Base-by-base conservation (phyloP, 1,139 yeast genomes). In the Kluyveromyces sp. region DNA sequence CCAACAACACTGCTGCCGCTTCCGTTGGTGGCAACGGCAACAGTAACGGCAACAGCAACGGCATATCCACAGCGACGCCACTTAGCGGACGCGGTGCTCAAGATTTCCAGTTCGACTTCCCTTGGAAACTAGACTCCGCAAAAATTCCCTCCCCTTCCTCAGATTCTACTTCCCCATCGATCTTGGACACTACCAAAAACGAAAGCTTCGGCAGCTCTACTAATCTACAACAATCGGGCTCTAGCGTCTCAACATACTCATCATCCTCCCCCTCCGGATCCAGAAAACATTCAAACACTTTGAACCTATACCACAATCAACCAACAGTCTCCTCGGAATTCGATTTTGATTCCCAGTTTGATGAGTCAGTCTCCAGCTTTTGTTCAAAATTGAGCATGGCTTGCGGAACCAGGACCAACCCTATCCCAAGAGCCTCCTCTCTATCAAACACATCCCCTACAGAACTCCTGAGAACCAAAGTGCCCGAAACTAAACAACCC, bases 391-490 rank as follows among this genome's bases (percentile, higher is more conserved):
- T 90, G 56, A 77, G 78, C 52, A 76, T 80, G 61, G 97, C 90
- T 0, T 90, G 97, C 65, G 97, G 96, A 21, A 82, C 82, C n/a
- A 80, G 73, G 59, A 72, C 72, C 30, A 68, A 76, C 50, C 95
- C 95, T 3, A 64, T 81, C 6, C 95, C 96, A 6, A 39, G 26
- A n/a, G 41, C 35, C n/a, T 30, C 35, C 27, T 26, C 41, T 25
- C 7, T 39, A 4, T 39, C 75, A 77, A 59, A 46, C 58, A 10
- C 45, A 39, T 37, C 43, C 39, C 7, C 34, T 42, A 10, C 31
- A 40, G 29, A 27, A 40, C 26, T 30, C 35, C 35, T 30, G 34
- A 15, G 15, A 4, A 4, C 29, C 35, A 39, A 39, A 39, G 21
- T 15, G 21, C 21, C 21, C 21, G 21, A 15, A 15, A 15, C 21